These are phyloP conservation scores for Dovyalis caffra DNA, from an alignment of 345 rosid species.

Conservation along the genomic window DNA sequence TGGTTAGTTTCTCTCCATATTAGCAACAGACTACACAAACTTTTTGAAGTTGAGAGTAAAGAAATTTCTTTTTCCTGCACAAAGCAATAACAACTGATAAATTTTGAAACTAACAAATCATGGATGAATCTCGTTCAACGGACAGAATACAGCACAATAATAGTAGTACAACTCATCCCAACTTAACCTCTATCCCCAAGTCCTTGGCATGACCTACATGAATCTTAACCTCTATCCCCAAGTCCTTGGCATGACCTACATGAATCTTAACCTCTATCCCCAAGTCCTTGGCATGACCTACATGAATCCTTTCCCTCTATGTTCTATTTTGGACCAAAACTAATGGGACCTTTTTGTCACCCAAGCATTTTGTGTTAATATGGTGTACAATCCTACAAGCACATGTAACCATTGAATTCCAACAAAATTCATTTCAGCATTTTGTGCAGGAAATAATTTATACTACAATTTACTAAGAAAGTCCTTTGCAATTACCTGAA, in stretches of 20 bases:
- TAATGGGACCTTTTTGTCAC: too few species aligned
- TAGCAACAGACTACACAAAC: not conserved
- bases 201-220: too few species aligned
- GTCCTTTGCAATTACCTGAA: constrained; percentile 52
- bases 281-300: not conserved
- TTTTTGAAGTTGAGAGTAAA: not conserved
- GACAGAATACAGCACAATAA: not conserved
- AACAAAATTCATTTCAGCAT: not conserved
- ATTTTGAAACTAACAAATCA: constrained; percentile 4
- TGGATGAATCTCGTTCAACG: not conserved
- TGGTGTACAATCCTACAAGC: not conserved
- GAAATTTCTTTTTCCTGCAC: not conserved
- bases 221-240: too few species aligned
- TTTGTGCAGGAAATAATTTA: not conserved
- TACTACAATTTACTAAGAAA: not conserved
- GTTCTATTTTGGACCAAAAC: not conserved
- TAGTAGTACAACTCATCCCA: not conserved
- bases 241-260: too few species aligned
- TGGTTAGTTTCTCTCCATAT: not conserved
- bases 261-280: too few species aligned
- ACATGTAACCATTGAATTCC: not conserved
- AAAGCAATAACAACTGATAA: not conserved
- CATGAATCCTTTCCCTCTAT: not conserved
- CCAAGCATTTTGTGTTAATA: too few species aligned
- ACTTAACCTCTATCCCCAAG: too few species aligned